Conservation (phyloP, 768 basidiomycete genomes). For the Leccinum pellstonianum region DNA sequence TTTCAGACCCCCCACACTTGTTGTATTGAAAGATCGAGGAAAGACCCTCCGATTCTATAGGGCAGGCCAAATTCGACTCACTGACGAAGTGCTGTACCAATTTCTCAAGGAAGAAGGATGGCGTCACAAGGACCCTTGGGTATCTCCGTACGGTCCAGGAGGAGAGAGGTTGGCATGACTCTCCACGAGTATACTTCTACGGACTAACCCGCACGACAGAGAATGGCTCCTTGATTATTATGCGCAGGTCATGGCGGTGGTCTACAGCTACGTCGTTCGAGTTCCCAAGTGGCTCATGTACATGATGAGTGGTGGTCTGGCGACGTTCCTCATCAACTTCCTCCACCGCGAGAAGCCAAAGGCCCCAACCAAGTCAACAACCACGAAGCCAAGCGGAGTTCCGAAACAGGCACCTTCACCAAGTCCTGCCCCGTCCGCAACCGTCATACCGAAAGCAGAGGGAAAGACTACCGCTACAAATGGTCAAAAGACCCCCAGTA, state of each 20-base stretch:
- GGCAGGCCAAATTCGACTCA: constrained; percentile 59
- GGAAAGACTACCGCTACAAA: constrained; percentile 17
- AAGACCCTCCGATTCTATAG: constrained; percentile 79
- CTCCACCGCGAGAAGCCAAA: constrained; percentile 45
- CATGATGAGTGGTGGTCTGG: constrained; percentile 61
- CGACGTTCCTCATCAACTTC: constrained; percentile 63
- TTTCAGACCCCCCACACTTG: constrained; percentile 70
- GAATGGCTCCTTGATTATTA: constrained; percentile 67
- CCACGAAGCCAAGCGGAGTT: constrained; percentile 4
- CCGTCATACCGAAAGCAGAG: constrained; percentile 4
- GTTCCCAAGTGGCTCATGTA: constrained; percentile 76
- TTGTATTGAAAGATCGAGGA: constrained; percentile 70
- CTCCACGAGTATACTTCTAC: neutral
- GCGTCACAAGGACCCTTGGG: constrained; percentile 67
- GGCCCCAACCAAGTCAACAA: constrained; percentile 3
- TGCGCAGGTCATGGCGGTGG: constrained; percentile 45
- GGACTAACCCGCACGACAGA: constrained; percentile 37
- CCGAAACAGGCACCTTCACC: constrained; percentile 6
- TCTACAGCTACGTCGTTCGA: constrained; percentile 50
- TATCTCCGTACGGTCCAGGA: constrained; percentile 66
- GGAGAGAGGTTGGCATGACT: constrained; percentile 56
- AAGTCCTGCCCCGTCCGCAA: neutral
- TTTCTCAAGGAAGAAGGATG: constrained; percentile 68
- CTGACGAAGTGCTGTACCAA: constrained; percentile 56
- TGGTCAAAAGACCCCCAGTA: constrained; percentile 23